Percentiles rank a stretch among this genome's conserved stretches.
These are phyloP conservation scores for Apiosordaria backusii DNA, from an alignment of 495 filamentous ascomycete species.

Conservation along the genomic window DNA sequence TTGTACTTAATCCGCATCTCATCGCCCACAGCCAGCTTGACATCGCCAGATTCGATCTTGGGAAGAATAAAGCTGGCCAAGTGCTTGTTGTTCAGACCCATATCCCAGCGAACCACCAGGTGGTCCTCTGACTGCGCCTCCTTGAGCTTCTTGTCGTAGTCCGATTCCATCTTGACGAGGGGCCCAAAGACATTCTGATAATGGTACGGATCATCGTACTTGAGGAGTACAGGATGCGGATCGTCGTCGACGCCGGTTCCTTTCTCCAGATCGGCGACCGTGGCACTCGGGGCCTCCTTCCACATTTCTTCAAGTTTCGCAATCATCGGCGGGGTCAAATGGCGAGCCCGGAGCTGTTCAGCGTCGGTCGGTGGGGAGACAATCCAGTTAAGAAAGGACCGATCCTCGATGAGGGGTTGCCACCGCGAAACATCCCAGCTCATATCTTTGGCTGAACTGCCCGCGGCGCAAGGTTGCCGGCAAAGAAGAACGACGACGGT, in stretches of 20 bases:
- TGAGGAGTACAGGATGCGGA: slow-evolving; percentile 84
- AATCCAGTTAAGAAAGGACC: slow-evolving; percentile 92
- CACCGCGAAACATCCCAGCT: slow-evolving; percentile 98
- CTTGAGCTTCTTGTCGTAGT: slow-evolving; percentile 98
- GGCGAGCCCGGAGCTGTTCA: slow-evolving; percentile 91
- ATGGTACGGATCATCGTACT: slow-evolving; percentile 96
- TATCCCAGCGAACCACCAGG: slow-evolving; percentile 90
- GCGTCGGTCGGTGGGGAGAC: slow-evolving; percentile 86
- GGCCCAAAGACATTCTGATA: slow-evolving; percentile 99
- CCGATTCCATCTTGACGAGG: slow-evolving; percentile 98
- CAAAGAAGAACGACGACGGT: slow-evolving; percentile 96
- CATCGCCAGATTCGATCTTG: slow-evolving; percentile 95
- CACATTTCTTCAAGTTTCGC: slow-evolving; percentile 98
- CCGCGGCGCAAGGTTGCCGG: slow-evolving; percentile 91
- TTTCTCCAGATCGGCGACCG: slow-evolving; percentile 89
- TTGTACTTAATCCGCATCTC: slow-evolving; percentile 98
- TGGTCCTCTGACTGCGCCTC: slow-evolving; percentile 96
- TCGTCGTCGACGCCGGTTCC: slow-evolving; percentile 92
- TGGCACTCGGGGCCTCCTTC: slow-evolving; percentile 92
- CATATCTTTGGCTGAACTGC: slow-evolving; percentile 98
- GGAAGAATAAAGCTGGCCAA: slow-evolving; percentile 93
- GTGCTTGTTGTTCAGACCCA: slow-evolving; percentile 97
- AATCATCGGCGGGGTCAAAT: slow-evolving; percentile 92
- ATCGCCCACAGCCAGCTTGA: slow-evolving; percentile 96
- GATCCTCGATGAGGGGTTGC: slow-evolving; percentile 96